Evolutionary conservation across 2,329 filamentous ascomycete species (phyloP).

Genomic region (Xylaria sp.): DNA sequence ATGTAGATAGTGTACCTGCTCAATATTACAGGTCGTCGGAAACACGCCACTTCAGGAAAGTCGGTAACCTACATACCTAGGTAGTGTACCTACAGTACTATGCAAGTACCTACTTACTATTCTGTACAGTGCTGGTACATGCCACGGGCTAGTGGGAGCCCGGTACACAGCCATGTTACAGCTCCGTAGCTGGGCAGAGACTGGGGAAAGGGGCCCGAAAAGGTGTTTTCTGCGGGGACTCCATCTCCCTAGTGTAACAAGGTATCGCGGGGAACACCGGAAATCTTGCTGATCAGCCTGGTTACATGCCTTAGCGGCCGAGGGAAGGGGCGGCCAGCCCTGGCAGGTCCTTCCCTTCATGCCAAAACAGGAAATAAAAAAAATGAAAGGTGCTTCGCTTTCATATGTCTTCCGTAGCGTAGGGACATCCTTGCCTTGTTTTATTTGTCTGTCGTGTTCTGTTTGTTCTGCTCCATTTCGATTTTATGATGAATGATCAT

Average conservation of each 20-base stretch:
- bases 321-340: conserved; percentile 22
- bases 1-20: background rate
- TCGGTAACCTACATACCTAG: background rate
- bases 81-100: too few species aligned
- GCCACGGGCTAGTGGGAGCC: background rate
- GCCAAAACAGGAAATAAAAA: conserved; percentile 6
- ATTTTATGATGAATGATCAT: background rate
- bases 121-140: background rate
- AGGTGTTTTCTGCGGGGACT: conserved; percentile 33
- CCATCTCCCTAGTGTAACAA: conserved; percentile 31
- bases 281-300: conserved; percentile 41
- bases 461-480: background rate
- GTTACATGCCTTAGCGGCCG: conserved; percentile 43
- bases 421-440: background rate
- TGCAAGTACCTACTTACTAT: too few species aligned
- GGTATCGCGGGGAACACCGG: conserved; percentile 36
- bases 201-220: background rate
- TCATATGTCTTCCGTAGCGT: too few species aligned
- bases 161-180: background rate
- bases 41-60: conserved; percentile 15
- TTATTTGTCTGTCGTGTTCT: conserved; percentile 15
- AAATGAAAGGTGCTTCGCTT: too few species aligned
- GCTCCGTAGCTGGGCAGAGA: conserved; percentile 12
- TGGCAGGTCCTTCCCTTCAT: conserved; percentile 6
- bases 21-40: conserved; percentile 7